Percentiles rank a stretch among this genome's conserved stretches.
Evolutionary conservation across 2,329 filamentous ascomycete species (phyloP).

Genomic region (Fusarium nodosum): DNA sequence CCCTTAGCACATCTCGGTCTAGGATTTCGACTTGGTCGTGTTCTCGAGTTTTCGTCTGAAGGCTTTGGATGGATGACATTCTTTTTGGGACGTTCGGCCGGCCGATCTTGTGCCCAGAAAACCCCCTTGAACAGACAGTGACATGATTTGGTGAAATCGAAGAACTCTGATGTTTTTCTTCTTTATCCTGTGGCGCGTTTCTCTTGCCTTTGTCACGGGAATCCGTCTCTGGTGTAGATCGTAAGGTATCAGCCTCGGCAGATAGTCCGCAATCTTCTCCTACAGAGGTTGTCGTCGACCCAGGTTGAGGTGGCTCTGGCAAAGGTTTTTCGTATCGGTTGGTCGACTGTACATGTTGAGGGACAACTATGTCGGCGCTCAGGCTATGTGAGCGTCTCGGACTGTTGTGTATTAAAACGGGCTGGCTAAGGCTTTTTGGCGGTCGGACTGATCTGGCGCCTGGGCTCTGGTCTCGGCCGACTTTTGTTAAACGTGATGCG

Average conservation of each 20-base stretch:
- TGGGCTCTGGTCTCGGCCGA: background rate
- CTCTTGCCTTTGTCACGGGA: background rate
- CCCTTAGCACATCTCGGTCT: slow-evolving; percentile 67
- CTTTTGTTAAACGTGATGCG: background rate
- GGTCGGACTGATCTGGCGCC: slow-evolving; percentile 17
- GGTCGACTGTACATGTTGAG: slow-evolving; percentile 11
- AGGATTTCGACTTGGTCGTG: slow-evolving; percentile 58
- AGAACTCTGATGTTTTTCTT: background rate
- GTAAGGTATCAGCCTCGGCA: background rate
- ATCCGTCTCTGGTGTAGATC: slow-evolving; percentile 1
- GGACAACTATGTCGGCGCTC: slow-evolving; percentile 21
- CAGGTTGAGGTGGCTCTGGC: slow-evolving; percentile 22
- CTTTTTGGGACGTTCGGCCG: slow-evolving; percentile 55
- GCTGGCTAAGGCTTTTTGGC: slow-evolving; percentile 15
- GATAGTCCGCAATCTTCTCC: slow-evolving; percentile 20
- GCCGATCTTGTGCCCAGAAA: slow-evolving; percentile 44
- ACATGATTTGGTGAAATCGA: slow-evolving; percentile 41
- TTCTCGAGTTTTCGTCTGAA: slow-evolving; percentile 45
- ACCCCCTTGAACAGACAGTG: slow-evolving; percentile 49
- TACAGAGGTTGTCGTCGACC: slow-evolving; percentile 11
- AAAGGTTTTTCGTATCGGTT: slow-evolving; percentile 14
- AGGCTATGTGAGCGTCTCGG: slow-evolving; percentile 39
- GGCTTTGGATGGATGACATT: slow-evolving; percentile 53
- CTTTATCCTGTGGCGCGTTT: background rate
- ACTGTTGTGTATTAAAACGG: slow-evolving; percentile 3